These are phyloP conservation scores for Aspergillus spinulosporus DNA, from an alignment of 2,329 filamentous ascomycete genomes.

Conservation along the genomic window DNA sequence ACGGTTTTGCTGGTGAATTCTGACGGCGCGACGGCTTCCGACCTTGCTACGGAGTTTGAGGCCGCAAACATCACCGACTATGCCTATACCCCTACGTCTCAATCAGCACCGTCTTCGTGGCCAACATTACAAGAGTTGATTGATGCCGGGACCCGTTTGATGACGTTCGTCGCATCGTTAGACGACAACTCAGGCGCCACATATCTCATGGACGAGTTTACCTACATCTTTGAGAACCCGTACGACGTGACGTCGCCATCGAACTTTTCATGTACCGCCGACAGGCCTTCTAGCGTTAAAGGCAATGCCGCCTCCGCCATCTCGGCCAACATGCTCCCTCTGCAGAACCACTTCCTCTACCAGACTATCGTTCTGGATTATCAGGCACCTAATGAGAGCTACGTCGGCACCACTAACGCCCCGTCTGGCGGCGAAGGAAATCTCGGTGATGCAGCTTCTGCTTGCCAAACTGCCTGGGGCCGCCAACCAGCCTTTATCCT, in stretches of 20 bases:
- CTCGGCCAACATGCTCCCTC: constrained; percentile 61
- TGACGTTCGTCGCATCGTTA: constrained; percentile 66
- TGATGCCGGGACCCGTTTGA: constrained; percentile 61
- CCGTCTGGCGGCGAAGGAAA: constrained; percentile 57
- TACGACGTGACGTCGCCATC: constrained; percentile 63
- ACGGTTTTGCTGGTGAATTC: constrained; percentile 73
- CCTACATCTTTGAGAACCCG: constrained; percentile 67
- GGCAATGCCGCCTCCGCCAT: constrained; percentile 54
- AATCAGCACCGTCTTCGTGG: constrained; percentile 56
- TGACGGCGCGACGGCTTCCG: constrained; percentile 56
- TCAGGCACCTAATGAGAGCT: constrained; percentile 60
- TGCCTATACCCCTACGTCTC: constrained; percentile 58
- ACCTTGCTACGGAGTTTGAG: constrained; percentile 58
- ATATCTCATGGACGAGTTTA: constrained; percentile 47
- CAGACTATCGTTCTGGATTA: constrained; percentile 53
- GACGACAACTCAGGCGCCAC: constrained; percentile 38
- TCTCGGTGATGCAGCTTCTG: constrained; percentile 49
- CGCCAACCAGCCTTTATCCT: constrained; percentile 69
- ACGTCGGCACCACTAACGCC: constrained; percentile 66
- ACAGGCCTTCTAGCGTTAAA: constrained; percentile 60
- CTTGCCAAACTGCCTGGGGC: constrained; percentile 61
- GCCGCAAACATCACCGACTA: constrained; percentile 61
- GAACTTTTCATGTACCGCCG: constrained; percentile 71
- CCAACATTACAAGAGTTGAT: constrained; percentile 73
- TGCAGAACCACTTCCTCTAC: constrained; percentile 82